Evolutionary conservation across 805 yeast species (phyloP), one percentile per base, ranked within the genome.

Genomic region (Debaryomyces castellii): DNA sequence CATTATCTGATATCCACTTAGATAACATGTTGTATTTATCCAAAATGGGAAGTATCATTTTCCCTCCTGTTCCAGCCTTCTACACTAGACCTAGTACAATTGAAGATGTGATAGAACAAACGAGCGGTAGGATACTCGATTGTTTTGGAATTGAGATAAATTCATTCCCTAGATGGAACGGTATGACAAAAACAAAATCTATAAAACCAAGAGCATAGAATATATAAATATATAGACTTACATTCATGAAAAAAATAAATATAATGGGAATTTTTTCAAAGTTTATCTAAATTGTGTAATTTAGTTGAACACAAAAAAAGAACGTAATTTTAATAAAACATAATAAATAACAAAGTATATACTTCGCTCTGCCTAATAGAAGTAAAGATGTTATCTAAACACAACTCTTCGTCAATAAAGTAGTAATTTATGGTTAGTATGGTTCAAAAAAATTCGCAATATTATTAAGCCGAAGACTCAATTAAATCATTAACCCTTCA

Each of bases 61-160:
- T 60, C 43, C 63, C 63, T 7, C 46, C 46, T 28, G 64, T 60
- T 5, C 57, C 60, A 3, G 64, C 64, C 6, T 60, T 59, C 36
- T 60, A 60, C 43, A 57, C 60, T 10, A 55, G 41, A 40, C 62
- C 62, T n/a, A 47, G 46, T 23, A 41, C 51, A 4, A 43, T 59
- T n/a, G 57, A 57, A 4, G 60, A 60, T 45, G 43, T 59, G 4
- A 45, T 60, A 16, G 55, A 58, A n/a, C 64, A 60, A 47, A 57
- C 54, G 4, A 45, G 47, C 16, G 64, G 63, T 2, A 45, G 63
- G 18, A 55, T 59, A 8, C 40, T 59, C 5, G 63, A 60, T 39
- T 55, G 51, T 38, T 60, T 59, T 52, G 59, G 58, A 2, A 50
- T 60, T 5, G 52, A 58, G 34, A 43, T 52, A 11, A 46, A 49